Evolutionary conservation across 2,329 filamentous ascomycete species (phyloP), one percentile per base, ranked within the genome.

Genomic region (Aspergillus pseudoviridinutans): DNA sequence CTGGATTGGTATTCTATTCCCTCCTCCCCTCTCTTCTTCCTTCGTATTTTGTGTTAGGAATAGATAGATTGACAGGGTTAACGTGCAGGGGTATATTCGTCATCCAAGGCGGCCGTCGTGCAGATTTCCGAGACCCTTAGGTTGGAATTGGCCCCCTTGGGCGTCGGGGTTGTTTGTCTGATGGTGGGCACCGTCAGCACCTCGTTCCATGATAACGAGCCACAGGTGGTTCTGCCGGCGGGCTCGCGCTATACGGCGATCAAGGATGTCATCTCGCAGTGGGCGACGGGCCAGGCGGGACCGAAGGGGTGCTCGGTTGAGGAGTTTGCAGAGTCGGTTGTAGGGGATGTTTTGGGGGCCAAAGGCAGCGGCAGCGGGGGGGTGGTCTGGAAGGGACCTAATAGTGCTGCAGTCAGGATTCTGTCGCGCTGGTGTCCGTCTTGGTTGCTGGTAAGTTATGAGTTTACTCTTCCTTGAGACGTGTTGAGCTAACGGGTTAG

Each of bases 141-240:
- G 8, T 56, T 72, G n/a, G 73, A 74, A 58, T 52, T 75, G 20
- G 53, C 56, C 1, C 68, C 71, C 1, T 67, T 74, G 29, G 64
- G 66, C 20, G 58, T 74, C 49, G 59, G 59, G 6, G 71, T 74
- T 4, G 49, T 71, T 7, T 67, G 62, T n/a, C 54, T 71, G n/a
- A 65, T 67, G 56, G 68, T 63, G 6, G 67, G 63, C n/a, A 53
- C 56, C 3, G 61, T 67, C n/a, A 51, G 35, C n/a, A 63, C 64
- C 8, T 61, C 63, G 3, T 63, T 68, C 51, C 53, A 58, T 12
- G 49, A 32, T 14, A 60, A 55, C 24, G 44, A 52, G 51, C 55
- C 58, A 10, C 25, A 17, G 10, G 49, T 59, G 24, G 49, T 42
- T 22, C 32, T 59, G 3, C 56, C 56, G 1, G 42, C 51, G 3